Evolutionary conservation across 2,329 filamentous ascomycete species (phyloP).

Genomic region (Myriosclerotinia curreyana): DNA sequence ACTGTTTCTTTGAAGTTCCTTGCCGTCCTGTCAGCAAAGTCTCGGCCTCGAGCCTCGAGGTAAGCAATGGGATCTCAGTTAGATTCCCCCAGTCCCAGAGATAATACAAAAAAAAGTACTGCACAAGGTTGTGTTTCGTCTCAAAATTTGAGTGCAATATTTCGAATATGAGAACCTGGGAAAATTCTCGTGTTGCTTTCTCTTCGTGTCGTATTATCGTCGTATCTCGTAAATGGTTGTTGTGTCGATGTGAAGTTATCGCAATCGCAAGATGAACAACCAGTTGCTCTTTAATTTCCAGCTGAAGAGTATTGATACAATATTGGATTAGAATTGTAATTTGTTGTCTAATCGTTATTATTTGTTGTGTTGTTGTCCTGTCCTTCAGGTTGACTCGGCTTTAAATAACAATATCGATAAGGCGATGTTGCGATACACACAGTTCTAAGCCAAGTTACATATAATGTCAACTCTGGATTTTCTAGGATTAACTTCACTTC

Average conservation of each 20-base stretch:
- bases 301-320: not conserved
- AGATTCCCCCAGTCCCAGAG: not conserved
- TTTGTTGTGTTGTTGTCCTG: slow-evolving; percentile 6
- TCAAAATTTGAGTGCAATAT: not conserved
- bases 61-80: slow-evolving; percentile 6
- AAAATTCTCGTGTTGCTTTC: not conserved
- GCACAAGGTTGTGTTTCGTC: not conserved
- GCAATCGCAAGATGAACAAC: slow-evolving; percentile 7
- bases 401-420: slow-evolving; percentile 22
- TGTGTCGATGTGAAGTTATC: not conserved
- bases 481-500: slow-evolving; percentile 9
- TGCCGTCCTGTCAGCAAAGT: slow-evolving; percentile 12
- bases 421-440: slow-evolving; percentile 18
- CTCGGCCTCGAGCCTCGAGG: slow-evolving; percentile 8
- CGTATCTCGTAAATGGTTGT: not conserved
- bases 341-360: not conserved
- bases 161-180: not conserved
- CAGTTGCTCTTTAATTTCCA: not conserved
- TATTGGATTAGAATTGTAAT: not conserved
- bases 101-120: not conserved
- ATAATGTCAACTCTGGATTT: slow-evolving; percentile 5
- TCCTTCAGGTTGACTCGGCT: slow-evolving; percentile 10
- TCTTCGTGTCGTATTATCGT: not conserved
- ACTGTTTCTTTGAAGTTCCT: not conserved
- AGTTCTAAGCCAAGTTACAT: slow-evolving; percentile 5